Conservation (phyloP, 768 basidiomycete genomes). For the Candolleomyces efflorescens region DNA sequence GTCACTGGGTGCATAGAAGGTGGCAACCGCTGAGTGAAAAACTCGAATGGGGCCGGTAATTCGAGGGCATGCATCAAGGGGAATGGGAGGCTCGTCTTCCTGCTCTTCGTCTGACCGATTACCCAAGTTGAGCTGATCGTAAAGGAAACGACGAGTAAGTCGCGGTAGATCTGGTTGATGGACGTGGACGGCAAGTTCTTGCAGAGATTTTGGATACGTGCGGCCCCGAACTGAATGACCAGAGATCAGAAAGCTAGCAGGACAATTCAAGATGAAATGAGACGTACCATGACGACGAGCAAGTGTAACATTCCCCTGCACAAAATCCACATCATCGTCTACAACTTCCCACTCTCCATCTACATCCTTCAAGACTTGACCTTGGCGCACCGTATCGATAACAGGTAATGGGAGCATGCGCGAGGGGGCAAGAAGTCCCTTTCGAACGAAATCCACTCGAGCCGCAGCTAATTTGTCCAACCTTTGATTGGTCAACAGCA, state of each 20-base stretch:
- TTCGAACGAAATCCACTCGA: conserved; percentile 9
- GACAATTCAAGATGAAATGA: neutral
- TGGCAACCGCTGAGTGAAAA: neutral
- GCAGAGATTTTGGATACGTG: neutral
- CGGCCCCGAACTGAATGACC: neutral
- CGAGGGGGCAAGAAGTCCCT: conserved; percentile 10
- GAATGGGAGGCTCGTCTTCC: no score
- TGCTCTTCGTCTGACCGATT: no score
- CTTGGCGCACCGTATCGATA: neutral
- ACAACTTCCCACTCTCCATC: neutral
- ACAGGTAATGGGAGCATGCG: neutral
- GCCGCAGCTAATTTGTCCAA: conserved; percentile 25
- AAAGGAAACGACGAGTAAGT: neutral
- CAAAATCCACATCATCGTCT: neutral
- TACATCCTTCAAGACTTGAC: neutral
- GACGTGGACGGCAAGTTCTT: neutral
- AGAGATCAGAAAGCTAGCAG: neutral
- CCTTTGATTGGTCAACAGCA: conserved; percentile 28
- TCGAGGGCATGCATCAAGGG: neutral
- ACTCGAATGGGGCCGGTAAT: neutral
- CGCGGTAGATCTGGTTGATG: neutral
- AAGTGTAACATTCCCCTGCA: neutral
- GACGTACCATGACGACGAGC: neutral
- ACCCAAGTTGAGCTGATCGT: neutral
- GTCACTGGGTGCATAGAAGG: conserved; percentile 6